These are phyloP conservation scores for Aspergillus sp. DNA, from an alignment of 2,329 filamentous ascomycete genomes.

Conservation along the genomic window DNA sequence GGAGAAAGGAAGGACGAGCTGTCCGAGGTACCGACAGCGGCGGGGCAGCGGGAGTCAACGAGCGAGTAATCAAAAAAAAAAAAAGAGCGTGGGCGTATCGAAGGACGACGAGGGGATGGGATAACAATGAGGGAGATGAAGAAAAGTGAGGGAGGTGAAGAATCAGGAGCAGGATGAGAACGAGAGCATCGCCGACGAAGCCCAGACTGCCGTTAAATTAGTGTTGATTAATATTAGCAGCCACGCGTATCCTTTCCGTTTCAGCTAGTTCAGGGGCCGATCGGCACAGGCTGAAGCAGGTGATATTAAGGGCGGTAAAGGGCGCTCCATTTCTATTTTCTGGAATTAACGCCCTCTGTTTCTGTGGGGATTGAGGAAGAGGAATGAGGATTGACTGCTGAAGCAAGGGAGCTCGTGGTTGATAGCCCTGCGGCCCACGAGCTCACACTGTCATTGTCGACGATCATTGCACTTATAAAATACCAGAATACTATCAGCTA, in stretches of 20 bases:
- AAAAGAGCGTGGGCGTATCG: slow-evolving; percentile 1
- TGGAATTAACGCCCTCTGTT: background rate
- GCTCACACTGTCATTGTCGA: background rate
- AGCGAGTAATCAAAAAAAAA: background rate
- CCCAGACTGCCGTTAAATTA: slow-evolving; percentile 14
- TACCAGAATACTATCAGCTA: background rate
- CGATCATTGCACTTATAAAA: background rate
- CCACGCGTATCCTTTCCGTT: slow-evolving; percentile 21
- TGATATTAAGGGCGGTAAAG: background rate
- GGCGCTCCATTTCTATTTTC: background rate
- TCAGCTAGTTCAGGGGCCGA: slow-evolving; percentile 16
- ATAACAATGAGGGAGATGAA: slow-evolving; percentile 1
- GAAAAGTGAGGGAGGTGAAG: no score
- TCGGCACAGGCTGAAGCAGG: slow-evolving; percentile 1
- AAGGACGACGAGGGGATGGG: background rate
- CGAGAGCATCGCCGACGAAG: background rate
- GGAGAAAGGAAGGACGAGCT: slow-evolving; percentile 6
- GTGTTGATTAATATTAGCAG: slow-evolving; percentile 4
- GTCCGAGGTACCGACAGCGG: background rate
- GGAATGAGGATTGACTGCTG: no score
- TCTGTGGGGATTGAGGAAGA: no score
- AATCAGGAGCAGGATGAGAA: slow-evolving; percentile 10
- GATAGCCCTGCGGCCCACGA: background rate
- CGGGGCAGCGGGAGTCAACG: background rate
- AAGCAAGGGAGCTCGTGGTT: background rate